phyloP scores from a whole-genome alignment of 768 basidiomycete species.

The Naganishia friedmannii region DNA sequence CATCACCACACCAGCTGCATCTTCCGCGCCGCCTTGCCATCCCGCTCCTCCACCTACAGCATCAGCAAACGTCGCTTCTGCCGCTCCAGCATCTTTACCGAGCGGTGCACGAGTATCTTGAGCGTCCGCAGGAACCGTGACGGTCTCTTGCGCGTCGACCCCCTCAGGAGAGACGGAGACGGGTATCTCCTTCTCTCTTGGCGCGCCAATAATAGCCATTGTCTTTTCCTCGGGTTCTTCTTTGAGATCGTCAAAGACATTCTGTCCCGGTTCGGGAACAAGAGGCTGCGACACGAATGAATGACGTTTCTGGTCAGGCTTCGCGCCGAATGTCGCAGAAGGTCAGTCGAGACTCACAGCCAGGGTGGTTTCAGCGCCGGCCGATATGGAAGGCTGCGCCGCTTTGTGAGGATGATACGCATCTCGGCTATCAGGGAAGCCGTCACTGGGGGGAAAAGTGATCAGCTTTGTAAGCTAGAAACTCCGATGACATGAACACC shows the following conservation, averaged over 20 bases:
- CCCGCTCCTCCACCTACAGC: slow-evolving; percentile 42
- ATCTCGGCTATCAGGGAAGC: slow-evolving; percentile 21
- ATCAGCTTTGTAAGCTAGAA: neutral
- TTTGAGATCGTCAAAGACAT: slow-evolving; percentile 41
- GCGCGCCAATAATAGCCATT: slow-evolving; percentile 41
- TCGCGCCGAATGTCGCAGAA: neutral
- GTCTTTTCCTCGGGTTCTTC: slow-evolving; percentile 46
- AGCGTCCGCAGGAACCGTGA: slow-evolving; percentile 19
- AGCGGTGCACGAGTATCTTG: slow-evolving; percentile 49
- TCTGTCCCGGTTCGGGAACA: slow-evolving; percentile 42
- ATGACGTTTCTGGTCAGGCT: neutral
- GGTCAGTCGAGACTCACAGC: neutral
- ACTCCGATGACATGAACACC: neutral
- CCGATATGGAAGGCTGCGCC: neutral
- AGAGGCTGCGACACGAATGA: slow-evolving; percentile 5
- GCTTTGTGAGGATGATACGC: slow-evolving; percentile 21
- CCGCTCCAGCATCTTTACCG: slow-evolving; percentile 49
- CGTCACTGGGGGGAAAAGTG: neutral
- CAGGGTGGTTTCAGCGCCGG: slow-evolving; percentile 4
- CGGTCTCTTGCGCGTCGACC: neutral
- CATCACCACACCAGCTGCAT: slow-evolving; percentile 29
- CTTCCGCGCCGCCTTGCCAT: slow-evolving; percentile 51
- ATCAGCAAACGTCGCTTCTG: slow-evolving; percentile 45
- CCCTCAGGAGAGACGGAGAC: slow-evolving; percentile 24
- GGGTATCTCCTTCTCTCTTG: slow-evolving; percentile 18